Conservation (phyloP, 768 basidiomycete genomes). For the Exidia glandulosa region DNA sequence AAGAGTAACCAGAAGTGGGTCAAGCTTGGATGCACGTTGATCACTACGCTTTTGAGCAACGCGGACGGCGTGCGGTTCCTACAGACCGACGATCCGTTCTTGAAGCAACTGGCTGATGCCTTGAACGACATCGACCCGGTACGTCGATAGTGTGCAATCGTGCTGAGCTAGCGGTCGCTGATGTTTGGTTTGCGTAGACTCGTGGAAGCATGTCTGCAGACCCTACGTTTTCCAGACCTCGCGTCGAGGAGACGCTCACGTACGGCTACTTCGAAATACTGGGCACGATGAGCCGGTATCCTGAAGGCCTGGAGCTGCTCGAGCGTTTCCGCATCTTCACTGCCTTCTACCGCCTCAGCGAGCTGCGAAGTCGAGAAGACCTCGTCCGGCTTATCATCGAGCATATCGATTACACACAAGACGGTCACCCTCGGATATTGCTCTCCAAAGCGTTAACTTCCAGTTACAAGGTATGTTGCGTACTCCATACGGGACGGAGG, state of each 20-base stretch:
- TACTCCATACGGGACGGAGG: not conserved
- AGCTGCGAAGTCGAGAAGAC: constrained; percentile 83
- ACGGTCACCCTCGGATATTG: constrained; percentile 89
- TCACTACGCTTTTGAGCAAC: constrained; percentile 75
- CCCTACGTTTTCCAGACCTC: constrained; percentile 60
- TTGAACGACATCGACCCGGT: constrained; percentile 93
- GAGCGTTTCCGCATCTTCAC: constrained; percentile 92
- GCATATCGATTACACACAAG: constrained; percentile 74
- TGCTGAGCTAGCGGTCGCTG: not conserved
- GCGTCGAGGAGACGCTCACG: constrained; percentile 72
- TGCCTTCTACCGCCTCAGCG: constrained; percentile 89
- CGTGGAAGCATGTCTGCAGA: constrained; percentile 3
- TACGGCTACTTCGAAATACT: constrained; percentile 95
- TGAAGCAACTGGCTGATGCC: constrained; percentile 72
- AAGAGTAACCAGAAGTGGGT: constrained; percentile 85
- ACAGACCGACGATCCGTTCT: constrained; percentile 68
- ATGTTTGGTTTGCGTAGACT: constrained; percentile 13
- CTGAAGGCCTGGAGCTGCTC: constrained; percentile 85
- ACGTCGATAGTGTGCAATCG: constrained; percentile 16
- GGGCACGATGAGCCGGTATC: constrained; percentile 76
- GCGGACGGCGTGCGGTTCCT: constrained; percentile 79
- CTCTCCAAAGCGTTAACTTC: constrained; percentile 92
- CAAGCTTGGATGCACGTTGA: constrained; percentile 65
- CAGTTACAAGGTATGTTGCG: constrained; percentile 58
- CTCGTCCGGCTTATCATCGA: constrained; percentile 85